Percentiles rank a stretch among this genome's conserved stretches.
phyloP scores from a whole-genome alignment of 2,329 filamentous ascomycete species.

The Arthrobotrys iridis region DNA sequence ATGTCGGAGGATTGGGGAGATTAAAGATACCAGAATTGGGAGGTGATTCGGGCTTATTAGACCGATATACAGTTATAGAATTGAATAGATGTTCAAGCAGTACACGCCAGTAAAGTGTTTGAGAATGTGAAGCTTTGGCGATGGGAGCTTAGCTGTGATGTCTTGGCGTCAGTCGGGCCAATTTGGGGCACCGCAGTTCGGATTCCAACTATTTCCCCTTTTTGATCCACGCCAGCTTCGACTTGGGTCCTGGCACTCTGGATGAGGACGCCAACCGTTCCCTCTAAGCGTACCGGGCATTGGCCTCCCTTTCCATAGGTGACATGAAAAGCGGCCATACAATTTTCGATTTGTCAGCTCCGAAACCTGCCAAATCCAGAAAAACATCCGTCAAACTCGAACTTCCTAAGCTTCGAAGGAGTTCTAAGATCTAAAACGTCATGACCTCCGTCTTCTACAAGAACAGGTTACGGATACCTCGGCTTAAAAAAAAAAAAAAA shows the following conservation, averaged over 20 bases:
- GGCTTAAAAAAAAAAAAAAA: constrained; percentile 22
- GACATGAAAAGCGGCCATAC: neutral
- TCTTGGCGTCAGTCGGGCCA: constrained; percentile 35
- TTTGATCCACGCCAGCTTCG: neutral
- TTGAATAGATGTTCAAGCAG: neutral
- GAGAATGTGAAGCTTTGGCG: neutral
- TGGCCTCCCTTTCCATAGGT: too few relatives aligned
- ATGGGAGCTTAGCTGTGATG: constrained; percentile 15
- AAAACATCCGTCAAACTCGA: neutral
- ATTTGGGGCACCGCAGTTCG: constrained; percentile 32
- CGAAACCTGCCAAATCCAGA: neutral
- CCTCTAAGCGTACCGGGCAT: neutral
- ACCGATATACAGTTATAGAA: neutral
- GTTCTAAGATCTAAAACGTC: constrained; percentile 2
- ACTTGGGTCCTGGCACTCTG: neutral
- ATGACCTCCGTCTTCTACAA: neutral
- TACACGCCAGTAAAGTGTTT: too few relatives aligned
- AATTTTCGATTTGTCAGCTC: neutral
- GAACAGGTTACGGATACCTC: constrained; percentile 14
- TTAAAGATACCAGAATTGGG: neutral
- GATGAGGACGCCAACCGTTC: neutral
- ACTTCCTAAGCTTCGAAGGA: constrained; percentile 7
- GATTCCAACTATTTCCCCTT: constrained; percentile 36
- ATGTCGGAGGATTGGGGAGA: neutral
- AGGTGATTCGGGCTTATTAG: neutral